Evolutionary conservation across 345 rosid species (phyloP), one percentile per base, ranked within the genome.

Genomic region (Tarenaya hassleriana): DNA sequence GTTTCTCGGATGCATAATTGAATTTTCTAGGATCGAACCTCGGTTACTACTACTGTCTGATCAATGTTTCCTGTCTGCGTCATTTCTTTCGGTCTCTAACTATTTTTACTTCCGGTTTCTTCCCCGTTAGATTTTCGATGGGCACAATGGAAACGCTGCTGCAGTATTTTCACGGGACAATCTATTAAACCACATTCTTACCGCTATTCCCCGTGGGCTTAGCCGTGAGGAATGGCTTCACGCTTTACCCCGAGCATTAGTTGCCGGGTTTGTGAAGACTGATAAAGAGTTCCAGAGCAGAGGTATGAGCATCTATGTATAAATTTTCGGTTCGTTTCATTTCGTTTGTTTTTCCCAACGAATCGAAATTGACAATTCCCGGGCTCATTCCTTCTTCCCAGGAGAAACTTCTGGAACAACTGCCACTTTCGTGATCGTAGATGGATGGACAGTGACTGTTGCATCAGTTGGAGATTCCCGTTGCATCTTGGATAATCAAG

Each of bases 381-480:
- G n/a, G 34, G 32, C 45, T 46, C 18, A 7, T 52, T 63, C 78
- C 2, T 24, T 24, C 29, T 24, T 24, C 5, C 29, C 29, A 89
- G 95, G 97, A 44, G 94, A 90, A 65, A 82, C 90, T 39, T 90
- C 97, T 0, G 95, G 97, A 15, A 90, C 97, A 41, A 86, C 97
- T 27, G 97, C 84, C 14, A 86, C 97, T 16, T 81, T 90, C 70
- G 95, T 90, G n/a, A 78, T 90, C 18, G 70, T 90, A 56, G 97
- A 90, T 74, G 80, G 90, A 41, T 83, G 97, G 97, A 86, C 94
- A 19, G 90, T 90, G 47, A 90, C 95, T 0, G 95, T 81, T 50
- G 97, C 97, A 16, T 86, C 83, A 34, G 97, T 90, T 61, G 97
- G 97, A 17, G 97, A 90, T 63, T 83, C 95, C 0, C 94, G 94